Base-by-base conservation (phyloP, 1,139 yeast species). In the Blastobotrys serpentis region DNA sequence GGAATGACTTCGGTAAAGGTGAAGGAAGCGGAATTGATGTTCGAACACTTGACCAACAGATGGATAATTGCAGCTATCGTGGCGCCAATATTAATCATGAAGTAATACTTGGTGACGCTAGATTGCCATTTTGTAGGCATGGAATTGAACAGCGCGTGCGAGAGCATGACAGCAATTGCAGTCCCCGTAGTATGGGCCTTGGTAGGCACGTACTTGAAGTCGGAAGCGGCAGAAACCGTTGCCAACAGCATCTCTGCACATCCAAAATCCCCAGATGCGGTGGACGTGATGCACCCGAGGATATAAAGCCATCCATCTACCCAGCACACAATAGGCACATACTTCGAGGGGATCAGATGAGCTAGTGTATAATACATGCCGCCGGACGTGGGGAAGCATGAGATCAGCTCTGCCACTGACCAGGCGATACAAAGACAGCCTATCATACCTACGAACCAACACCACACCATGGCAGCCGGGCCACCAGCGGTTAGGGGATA, bases 381-480 rank as follows among this genome's bases (percentile, higher is more conserved):
- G 43, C 88, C 88, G n/a, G 81, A 74, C 1, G 88, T 83, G 38
- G 88, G 87, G 58, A 79, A 77, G 5, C 85, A 74, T 21, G 81
- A 75, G 10, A 82, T 82, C 49, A 82, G 65, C 54, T 81, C 81
- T 2, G 84, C 75, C 75, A 82, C 76, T 2, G 81, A 71, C 11
- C 72, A 64, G n/a, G 75, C 79, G 46, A 76, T 68, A 58, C 73
- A 68, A 44, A 71, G 61, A 4, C 78, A 71, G 29, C 76, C 63
- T 44, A 66, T 66, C 7, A 81, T 76, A 46, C 79, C 77, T 54
- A 79, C 78, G 2, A 75, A 57, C 49, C 81, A 48, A 37, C 48
- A 41, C 43, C 75, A 75, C 2, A 75, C 69, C 41, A 74, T 68
- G 56, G 72, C 58, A 57, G 74, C 63, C 17, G 78, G 77, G 1